Conservation (phyloP, 2,329 filamentous ascomycete genomes). For the Penicillium frequentans region DNA sequence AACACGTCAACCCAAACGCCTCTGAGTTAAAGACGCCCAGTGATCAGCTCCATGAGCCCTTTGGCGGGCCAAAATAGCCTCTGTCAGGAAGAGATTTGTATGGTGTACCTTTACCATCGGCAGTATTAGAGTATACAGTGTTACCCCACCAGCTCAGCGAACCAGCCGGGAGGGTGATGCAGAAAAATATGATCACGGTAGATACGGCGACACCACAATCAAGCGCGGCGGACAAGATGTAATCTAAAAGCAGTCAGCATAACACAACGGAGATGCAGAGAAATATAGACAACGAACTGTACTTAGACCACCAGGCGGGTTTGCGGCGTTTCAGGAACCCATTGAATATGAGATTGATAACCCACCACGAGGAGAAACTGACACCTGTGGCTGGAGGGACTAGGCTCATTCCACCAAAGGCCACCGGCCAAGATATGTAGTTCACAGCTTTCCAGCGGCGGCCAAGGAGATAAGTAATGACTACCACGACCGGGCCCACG, state of each 20-base stretch:
- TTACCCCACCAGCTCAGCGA: constrained; percentile 47
- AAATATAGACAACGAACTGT: constrained; percentile 31
- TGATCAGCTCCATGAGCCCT: constrained; percentile 27
- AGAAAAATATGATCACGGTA: constrained; percentile 47
- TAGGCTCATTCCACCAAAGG: constrained; percentile 64
- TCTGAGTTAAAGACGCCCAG: background rate
- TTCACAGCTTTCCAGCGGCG: constrained; percentile 61
- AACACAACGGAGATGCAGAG: background rate
- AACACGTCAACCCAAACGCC: background rate
- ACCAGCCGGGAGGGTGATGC: constrained; percentile 43
- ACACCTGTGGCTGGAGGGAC: constrained; percentile 69
- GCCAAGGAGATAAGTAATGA: constrained; percentile 61
- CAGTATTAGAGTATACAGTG: constrained; percentile 36
- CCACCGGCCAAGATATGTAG: constrained; percentile 67
- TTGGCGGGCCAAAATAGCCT: constrained; percentile 33
- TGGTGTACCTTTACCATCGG: constrained; percentile 42
- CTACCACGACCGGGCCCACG: constrained; percentile 61
- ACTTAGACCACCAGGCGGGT: constrained; percentile 52
- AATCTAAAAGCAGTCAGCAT: constrained; percentile 29
- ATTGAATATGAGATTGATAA: constrained; percentile 50
- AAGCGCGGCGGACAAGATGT: constrained; percentile 46
- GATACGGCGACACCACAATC: constrained; percentile 45
- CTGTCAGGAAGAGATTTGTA: constrained; percentile 28
- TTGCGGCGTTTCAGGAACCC: constrained; percentile 44
- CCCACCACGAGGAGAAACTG: constrained; percentile 68